Base-by-base conservation (phyloP, 192 early-diverging fungal species). In the Podila horticola region DNA sequence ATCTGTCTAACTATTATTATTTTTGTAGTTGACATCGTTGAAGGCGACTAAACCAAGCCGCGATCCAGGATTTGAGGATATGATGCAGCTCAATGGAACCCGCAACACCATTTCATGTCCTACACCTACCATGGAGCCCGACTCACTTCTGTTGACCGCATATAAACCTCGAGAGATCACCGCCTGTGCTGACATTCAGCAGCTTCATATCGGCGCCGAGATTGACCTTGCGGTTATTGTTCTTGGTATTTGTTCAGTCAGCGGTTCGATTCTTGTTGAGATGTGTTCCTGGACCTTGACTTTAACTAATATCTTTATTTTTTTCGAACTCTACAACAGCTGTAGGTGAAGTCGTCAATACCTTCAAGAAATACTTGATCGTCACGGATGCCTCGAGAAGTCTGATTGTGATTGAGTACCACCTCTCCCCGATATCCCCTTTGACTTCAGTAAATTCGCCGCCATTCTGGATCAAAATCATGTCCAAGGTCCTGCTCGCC, bases 1-100 rank as follows among this genome's bases (percentile, higher is more conserved):
- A 17, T 45, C 15, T 17, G 15, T 12, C 41, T n/a, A 24, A 28
- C 50, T 9, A 8, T 1, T 26, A 11, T 60, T 60, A 5, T 19
- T 61, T 61, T 28, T 33, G 8, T 61, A 81, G 77, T 29, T 81
- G 38, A 73, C 71, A 2, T 73, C 66, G 2, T 38, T 81, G 6
- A 81, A 68, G 28, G 71, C 77, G 11, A 81, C 72, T 12, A 72
- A 69, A 33, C 34, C 31, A 33, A 73, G 71, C n/a, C 77, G 71
- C 0, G 77, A 81, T 26, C 24, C 33, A 22, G 77, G 77, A 48
- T 34, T 60, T 4, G 77, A 81, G 17, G 71, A 66, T 17, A 45
- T 72, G 22, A 58, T 81, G 5, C 71, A 73, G 4, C 41, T 81
- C 28, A 30, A 62, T 6, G 66, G 77, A 19, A 81, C 77, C 1